These are phyloP conservation scores for Porodaedalea pini DNA, from an alignment of 1,284 basidiomycete species.

Conservation along the genomic window DNA sequence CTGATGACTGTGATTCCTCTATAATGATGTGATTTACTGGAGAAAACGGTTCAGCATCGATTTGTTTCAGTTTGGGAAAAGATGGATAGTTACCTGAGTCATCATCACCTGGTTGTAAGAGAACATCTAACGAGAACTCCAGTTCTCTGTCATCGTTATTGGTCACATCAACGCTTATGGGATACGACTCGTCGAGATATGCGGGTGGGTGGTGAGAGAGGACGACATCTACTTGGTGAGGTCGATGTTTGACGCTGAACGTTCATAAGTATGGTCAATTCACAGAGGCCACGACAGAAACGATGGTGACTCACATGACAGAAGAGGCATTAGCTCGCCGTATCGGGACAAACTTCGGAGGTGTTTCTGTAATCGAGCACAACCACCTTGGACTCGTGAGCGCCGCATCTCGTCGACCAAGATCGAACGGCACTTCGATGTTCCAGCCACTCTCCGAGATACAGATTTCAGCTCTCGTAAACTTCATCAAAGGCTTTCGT, in stretches of 20 bases:
- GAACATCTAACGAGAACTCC: slow-evolving; percentile 64
- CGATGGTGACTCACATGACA: slow-evolving; percentile 42
- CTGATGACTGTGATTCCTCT: slow-evolving; percentile 58
- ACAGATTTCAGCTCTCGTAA: slow-evolving; percentile 48
- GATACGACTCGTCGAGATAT: slow-evolving; percentile 74
- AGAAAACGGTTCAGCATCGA: slow-evolving; percentile 7
- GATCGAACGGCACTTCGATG: slow-evolving; percentile 55
- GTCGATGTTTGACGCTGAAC: slow-evolving; percentile 58
- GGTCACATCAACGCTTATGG: slow-evolving; percentile 61
- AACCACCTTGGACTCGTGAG: slow-evolving; percentile 49
- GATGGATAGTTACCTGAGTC: slow-evolving; percentile 52
- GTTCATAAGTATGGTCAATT: neutral
- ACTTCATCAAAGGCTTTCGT: slow-evolving; percentile 33
- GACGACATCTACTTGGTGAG: slow-evolving; percentile 54
- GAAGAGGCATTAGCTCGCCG: slow-evolving; percentile 45
- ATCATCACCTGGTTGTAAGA: slow-evolving; percentile 79
- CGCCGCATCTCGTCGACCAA: slow-evolving; percentile 35
- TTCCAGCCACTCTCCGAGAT: slow-evolving; percentile 60
- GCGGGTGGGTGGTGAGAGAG: slow-evolving; percentile 62
- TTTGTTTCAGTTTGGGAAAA: neutral
- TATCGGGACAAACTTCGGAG: slow-evolving; percentile 49
- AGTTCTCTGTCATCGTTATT: slow-evolving; percentile 69
- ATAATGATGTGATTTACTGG: slow-evolving; percentile 62
- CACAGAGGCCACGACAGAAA: neutral
- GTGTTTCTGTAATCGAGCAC: slow-evolving; percentile 39